Evolutionary conservation across 106 monocot species (phyloP).

Genomic region (Iris macrosiphon): DNA sequence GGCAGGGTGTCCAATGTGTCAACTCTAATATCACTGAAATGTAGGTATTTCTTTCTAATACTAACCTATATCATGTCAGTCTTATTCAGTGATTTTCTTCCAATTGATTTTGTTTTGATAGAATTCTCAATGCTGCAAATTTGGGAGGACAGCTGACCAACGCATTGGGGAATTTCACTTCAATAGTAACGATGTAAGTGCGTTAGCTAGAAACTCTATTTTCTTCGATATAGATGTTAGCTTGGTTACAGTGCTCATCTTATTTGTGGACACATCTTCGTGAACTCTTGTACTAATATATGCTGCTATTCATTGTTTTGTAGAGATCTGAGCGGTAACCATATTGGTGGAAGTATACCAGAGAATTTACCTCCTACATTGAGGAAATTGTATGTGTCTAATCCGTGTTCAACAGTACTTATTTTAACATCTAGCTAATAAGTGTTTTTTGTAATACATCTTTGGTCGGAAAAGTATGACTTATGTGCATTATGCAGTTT

Average conservation of each 20-base stretch:
- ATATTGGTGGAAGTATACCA: conserved; percentile 83
- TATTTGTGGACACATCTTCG: background rate
- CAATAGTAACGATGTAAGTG: conserved; percentile 68
- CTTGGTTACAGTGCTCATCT: background rate
- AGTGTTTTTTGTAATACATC: background rate
- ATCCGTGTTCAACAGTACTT: background rate
- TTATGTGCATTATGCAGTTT: conserved; percentile 28
- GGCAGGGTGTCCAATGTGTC: conserved; percentile 94
- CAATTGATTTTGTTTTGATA: conserved; percentile 22
- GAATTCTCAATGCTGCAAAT: conserved; percentile 77
- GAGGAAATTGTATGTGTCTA: conserved; percentile 57
- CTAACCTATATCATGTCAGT: background rate
- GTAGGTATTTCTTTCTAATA: conserved; percentile 24
- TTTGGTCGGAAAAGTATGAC: too few species aligned
- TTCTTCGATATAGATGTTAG: background rate
- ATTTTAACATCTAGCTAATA: background rate
- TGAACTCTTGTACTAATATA: background rate
- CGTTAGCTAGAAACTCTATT: background rate
- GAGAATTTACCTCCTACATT: conserved; percentile 65
- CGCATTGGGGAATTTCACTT: conserved; percentile 50
- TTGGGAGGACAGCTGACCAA: conserved; percentile 71
- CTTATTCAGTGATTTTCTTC: background rate
- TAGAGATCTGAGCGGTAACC: conserved; percentile 93
- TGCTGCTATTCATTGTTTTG: background rate
- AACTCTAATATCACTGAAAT: conserved; percentile 66